Conservation (phyloP, 1,284 basidiomycete species). For the Amylostereum chailletii region DNA sequence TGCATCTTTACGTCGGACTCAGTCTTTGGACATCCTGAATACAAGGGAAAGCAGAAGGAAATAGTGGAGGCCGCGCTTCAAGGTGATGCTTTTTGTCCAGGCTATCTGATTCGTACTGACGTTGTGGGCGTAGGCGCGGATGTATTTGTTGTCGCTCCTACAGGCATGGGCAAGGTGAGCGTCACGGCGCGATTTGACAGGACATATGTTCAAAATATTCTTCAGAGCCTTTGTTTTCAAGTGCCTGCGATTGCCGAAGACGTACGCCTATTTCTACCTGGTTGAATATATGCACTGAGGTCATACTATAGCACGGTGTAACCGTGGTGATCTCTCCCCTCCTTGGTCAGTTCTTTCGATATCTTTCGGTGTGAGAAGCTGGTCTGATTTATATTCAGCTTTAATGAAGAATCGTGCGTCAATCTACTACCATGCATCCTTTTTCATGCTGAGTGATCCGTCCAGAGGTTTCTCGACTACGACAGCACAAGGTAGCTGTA, state of each 20-base stretch:
- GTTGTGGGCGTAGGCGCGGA: constrained; percentile 41
- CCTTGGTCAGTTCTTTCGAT: constrained; percentile 39
- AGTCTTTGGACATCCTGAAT: constrained; percentile 65
- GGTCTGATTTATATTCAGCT: constrained; percentile 31
- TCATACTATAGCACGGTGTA: constrained; percentile 44
- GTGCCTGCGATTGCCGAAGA: constrained; percentile 69
- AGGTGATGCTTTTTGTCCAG: constrained; percentile 27
- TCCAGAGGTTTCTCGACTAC: constrained; percentile 63
- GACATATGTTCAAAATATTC: constrained; percentile 3
- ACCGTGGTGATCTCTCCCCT: constrained; percentile 78
- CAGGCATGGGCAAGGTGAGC: constrained; percentile 80
- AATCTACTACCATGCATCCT: background rate
- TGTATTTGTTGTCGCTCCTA: constrained; percentile 79
- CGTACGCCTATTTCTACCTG: constrained; percentile 23
- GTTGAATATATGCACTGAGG: background rate
- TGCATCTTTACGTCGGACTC: background rate
- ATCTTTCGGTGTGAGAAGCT: background rate
- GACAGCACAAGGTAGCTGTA: constrained; percentile 45
- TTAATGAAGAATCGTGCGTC: constrained; percentile 75
- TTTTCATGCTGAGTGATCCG: background rate
- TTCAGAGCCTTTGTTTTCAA: constrained; percentile 79
- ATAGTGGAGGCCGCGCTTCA: constrained; percentile 62
- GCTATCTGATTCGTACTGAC: background rate
- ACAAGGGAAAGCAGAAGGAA: constrained; percentile 70
- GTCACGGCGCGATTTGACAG: too few relatives aligned